These are phyloP conservation scores for Russula abietina DNA, from an alignment of 768 basidiomycete species.

Conservation along the genomic window DNA sequence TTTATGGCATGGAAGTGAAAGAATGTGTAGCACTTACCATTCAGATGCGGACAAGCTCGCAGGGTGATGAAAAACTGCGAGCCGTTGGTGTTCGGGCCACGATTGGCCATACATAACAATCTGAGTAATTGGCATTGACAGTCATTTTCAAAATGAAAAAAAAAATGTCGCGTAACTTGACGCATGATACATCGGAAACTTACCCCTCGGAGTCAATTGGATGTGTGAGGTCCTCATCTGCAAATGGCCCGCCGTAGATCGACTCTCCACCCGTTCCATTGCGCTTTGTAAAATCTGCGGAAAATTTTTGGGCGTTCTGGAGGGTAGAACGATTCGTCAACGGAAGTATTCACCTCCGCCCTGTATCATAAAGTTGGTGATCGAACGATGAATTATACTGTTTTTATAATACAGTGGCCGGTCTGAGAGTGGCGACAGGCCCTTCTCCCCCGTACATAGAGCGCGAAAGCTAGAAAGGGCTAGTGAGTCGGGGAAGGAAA, in stretches of 20 bases:
- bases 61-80: conserved; percentile 87
- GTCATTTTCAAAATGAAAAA: neutral
- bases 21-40: conserved; percentile 47
- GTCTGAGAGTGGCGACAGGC: conserved; percentile 56
- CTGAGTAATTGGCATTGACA: conserved; percentile 30
- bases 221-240: conserved; percentile 67
- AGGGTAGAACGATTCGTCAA: neutral
- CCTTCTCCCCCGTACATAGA: conserved; percentile 82
- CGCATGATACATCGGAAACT: neutral
- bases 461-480: conserved; percentile 63
- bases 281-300: conserved; percentile 67
- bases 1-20: conserved; percentile 32
- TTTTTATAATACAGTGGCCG: conserved; percentile 79
- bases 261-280: conserved; percentile 80
- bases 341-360: conserved; percentile 55
- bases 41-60: conserved; percentile 63
- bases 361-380: conserved; percentile 75
- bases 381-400: conserved; percentile 71
- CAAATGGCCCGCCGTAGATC: conserved; percentile 70
- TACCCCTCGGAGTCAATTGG: conserved; percentile 61
- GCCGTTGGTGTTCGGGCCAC: conserved; percentile 76
- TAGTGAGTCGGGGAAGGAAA: conserved; percentile 11
- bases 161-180: neutral
- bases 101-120: conserved; percentile 87
- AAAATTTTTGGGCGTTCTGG: neutral